Evolutionary conservation across 1,284 basidiomycete genomes (phyloP), one percentile per base, ranked within the genome.

Genomic region (Neonothopanus nambi): DNA sequence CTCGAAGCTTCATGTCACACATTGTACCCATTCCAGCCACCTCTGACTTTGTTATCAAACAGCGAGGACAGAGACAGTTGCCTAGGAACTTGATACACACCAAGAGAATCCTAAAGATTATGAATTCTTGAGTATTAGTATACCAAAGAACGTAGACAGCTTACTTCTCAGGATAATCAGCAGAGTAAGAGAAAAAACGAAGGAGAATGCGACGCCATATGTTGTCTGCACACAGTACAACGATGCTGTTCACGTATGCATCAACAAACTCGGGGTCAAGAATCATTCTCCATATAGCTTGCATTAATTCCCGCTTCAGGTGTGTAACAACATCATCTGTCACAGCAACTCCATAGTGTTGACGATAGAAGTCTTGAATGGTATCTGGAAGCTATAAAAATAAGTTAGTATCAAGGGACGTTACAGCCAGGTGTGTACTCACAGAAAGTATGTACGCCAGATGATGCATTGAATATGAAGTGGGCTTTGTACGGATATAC

Each of bases 81-180:
- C n/a, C n/a, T n/a, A n/a, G n/a, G n/a, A n/a, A n/a, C n/a, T n/a
- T n/a, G n/a, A n/a, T n/a, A n/a, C n/a, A n/a, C n/a, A n/a, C n/a
- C n/a, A n/a, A n/a, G n/a, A n/a, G n/a, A n/a, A n/a, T n/a, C n/a
- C n/a, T n/a, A n/a, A n/a, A n/a, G n/a, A n/a, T n/a, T n/a, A n/a
- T n/a, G n/a, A n/a, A n/a, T n/a, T n/a, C n/a, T n/a, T n/a, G n/a
- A n/a, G n/a, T n/a, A n/a, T n/a, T n/a, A n/a, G n/a, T n/a, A n/a
- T n/a, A n/a, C n/a, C n/a, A n/a, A n/a, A n/a, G n/a, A n/a, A n/a
- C n/a, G n/a, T n/a, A n/a, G n/a, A n/a, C n/a, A 20, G 51, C 63
- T 45, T 58, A 69, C 67, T 69, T 70, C 58, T 71, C 64, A 5
- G 65, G 65, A 55, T 71, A 70, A 44, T 70, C 64, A 0, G 63